Evolutionary conservation across 768 basidiomycete species (phyloP).

Genomic region (Lactarius hatsudake): DNA sequence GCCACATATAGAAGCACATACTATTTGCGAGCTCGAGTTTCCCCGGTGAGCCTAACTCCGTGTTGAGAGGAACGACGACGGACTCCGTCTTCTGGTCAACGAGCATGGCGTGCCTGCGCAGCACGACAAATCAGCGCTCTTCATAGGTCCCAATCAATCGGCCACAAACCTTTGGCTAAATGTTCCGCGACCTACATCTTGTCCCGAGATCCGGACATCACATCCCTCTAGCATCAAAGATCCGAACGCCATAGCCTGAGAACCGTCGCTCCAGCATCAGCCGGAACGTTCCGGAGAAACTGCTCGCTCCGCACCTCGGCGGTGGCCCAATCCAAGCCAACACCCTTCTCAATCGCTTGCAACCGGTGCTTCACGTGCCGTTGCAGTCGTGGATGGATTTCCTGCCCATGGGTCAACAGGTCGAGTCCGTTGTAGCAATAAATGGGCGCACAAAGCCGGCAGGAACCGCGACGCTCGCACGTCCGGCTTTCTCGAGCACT

Average conservation of each 20-base stretch:
- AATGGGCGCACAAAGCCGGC: conserved; percentile 56
- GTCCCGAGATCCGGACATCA: conserved; percentile 87
- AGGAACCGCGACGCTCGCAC: conserved; percentile 62
- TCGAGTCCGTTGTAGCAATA: neutral
- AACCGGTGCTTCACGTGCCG: conserved; percentile 77
- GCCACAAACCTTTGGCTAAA: conserved; percentile 67
- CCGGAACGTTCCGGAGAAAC: neutral
- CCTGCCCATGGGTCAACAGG: conserved; percentile 41
- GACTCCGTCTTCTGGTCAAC: conserved; percentile 84
- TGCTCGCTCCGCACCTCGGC: conserved; percentile 60
- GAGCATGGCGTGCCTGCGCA: conserved; percentile 76
- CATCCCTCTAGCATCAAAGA: conserved; percentile 78
- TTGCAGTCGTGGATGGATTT: conserved; percentile 74
- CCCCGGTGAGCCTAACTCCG: conserved; percentile 51
- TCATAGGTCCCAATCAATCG: neutral
- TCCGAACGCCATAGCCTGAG: conserved; percentile 82
- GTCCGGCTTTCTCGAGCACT: conserved; percentile 56
- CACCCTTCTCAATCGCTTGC: conserved; percentile 61
- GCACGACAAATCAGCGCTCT: neutral
- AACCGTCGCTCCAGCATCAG: neutral
- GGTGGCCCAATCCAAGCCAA: conserved; percentile 85
- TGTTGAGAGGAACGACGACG: conserved; percentile 80
- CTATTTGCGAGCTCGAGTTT: conserved; percentile 88
- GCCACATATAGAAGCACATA: conserved; percentile 34
- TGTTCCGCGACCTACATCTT: conserved; percentile 89